phyloP scores from a whole-genome alignment of 148 eudicot species.

The Nyssa sinensis region DNA sequence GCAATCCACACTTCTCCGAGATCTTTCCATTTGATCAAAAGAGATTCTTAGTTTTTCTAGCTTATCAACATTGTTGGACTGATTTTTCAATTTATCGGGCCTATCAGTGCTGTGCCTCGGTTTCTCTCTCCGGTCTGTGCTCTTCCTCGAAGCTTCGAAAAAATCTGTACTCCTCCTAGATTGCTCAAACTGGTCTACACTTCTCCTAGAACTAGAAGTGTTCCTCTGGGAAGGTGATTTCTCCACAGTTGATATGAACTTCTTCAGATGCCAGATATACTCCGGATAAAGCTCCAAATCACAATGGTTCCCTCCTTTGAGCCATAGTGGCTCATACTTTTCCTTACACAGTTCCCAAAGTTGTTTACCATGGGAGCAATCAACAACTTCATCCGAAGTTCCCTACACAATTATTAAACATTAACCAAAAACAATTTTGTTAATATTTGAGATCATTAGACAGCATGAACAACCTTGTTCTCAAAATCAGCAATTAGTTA shows the following conservation, averaged over 20 bases:
- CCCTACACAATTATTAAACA: conserved; percentile 46
- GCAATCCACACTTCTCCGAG: conserved; percentile 64
- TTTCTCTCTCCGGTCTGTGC: conserved; percentile 61
- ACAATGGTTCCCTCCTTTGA: conserved; percentile 67
- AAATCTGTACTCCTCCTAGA: conserved; percentile 60
- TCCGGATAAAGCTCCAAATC: conserved; percentile 68
- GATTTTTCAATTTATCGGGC: conserved; percentile 39
- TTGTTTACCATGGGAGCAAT: conserved; percentile 69
- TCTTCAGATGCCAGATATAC: conserved; percentile 60
- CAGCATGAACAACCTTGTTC: background rate
- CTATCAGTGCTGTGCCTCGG: conserved; percentile 51
- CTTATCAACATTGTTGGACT: conserved; percentile 35
- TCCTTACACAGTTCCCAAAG: conserved; percentile 71
- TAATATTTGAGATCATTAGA: no score
- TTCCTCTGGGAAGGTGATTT: conserved; percentile 49
- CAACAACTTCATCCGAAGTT: conserved; percentile 70
- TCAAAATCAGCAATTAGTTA: background rate
- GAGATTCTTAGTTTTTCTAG: conserved; percentile 43
- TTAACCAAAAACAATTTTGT: no score
- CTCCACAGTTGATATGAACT: conserved; percentile 55
- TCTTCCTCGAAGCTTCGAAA: conserved; percentile 52
- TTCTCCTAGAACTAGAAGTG: conserved; percentile 45
- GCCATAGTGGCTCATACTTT: conserved; percentile 72
- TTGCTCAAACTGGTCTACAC: conserved; percentile 52
- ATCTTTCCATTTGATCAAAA: conserved; percentile 53